Evolutionary conservation across 352 stramenopile species (phyloP).

Genomic region (Peronospora tabacina): DNA sequence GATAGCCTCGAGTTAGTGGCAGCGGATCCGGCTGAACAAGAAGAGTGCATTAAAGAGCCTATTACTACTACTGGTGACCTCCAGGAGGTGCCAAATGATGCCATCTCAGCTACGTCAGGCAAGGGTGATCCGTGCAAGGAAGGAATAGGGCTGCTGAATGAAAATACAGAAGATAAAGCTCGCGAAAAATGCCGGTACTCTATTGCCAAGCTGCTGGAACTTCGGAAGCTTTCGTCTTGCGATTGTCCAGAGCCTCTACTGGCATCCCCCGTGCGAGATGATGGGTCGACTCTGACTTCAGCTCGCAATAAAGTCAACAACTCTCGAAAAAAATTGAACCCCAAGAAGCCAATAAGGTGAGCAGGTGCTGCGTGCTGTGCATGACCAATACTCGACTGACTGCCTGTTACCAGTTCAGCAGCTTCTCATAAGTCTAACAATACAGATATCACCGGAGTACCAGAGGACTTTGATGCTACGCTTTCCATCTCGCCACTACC

Average conservation of each 20-base stretch:
- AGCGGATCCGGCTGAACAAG: not conserved
- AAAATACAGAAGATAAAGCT: conserved; percentile 3
- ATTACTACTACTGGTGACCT: not conserved
- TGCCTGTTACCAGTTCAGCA: conserved; percentile 16
- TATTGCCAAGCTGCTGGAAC: conserved; percentile 16
- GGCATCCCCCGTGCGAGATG: conserved; percentile 20
- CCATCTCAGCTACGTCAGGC: not conserved
- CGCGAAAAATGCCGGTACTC: conserved; percentile 19
- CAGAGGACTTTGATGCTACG: not conserved
- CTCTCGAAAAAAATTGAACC: conserved; percentile 12
- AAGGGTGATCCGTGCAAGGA: conserved; percentile 1
- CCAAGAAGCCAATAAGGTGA: conserved; percentile 22
- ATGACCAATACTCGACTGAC: not conserved
- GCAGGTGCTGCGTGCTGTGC: not conserved
- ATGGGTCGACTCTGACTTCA: conserved; percentile 5
- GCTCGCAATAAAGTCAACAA: conserved; percentile 8
- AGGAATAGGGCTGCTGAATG: conserved; percentile 2
- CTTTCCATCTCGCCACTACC: conserved; percentile 11
- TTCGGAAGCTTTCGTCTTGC: conserved; percentile 17
- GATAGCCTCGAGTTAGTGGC: not conserved
- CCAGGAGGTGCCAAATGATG: not conserved
- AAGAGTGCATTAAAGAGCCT: not conserved
- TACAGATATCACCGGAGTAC: not conserved
- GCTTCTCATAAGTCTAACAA: conserved; percentile 4
- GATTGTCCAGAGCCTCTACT: conserved; percentile 19